Base-by-base conservation (phyloP, 2,329 filamentous ascomycete genomes). In the Ascochyta rabiei region DNA sequence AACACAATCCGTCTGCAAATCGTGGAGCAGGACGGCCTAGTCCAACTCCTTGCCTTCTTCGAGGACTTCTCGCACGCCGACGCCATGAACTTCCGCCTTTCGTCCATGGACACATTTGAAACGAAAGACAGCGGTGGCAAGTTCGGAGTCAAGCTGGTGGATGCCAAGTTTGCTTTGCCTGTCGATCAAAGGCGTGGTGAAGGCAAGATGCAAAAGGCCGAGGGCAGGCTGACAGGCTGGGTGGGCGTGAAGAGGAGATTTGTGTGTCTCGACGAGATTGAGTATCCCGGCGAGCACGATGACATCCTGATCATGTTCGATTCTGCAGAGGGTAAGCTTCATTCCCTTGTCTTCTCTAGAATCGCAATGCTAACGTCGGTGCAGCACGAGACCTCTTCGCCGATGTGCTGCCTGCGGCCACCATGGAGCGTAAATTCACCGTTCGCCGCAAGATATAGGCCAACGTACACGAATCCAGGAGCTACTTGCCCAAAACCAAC, bases 211-310 rank as follows among this genome's bases (percentile, higher is more conserved):
- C 69, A 82, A 2, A 81, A 80, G 30, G 80, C 81, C 55, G 81
- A 81, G 48, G 71, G 70, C 0, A 59, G 62, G 26, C 78, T 68
- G 65, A 84, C 62, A 73, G 82, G 38, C 74, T 79, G 54, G 80
- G 81, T 61, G 75, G 80, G 57, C 75, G 81, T 85, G 41, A 86
- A 88, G 57, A 84, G 86, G 70, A 84, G 86, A 23, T 96, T 93
- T 77, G 83, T 96, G 34, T 95, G 90, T 71, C 77, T 96, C 54
- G 93, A 96, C 74, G 85, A 92, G 74, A 88, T 92, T 16, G 92
- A 96, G 66, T 90, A 96, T 74, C 90, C 92, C 1, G 90, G 90
- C 45, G 93, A 96, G 77, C 91, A 96, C 75, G 93, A 96, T 73
- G 93, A 97, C 77, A 91, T 97, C 63, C 84, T 88, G 10, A 87